Conservation (phyloP, 352 stramenopile genomes). For the Phytophthora idaei region DNA sequence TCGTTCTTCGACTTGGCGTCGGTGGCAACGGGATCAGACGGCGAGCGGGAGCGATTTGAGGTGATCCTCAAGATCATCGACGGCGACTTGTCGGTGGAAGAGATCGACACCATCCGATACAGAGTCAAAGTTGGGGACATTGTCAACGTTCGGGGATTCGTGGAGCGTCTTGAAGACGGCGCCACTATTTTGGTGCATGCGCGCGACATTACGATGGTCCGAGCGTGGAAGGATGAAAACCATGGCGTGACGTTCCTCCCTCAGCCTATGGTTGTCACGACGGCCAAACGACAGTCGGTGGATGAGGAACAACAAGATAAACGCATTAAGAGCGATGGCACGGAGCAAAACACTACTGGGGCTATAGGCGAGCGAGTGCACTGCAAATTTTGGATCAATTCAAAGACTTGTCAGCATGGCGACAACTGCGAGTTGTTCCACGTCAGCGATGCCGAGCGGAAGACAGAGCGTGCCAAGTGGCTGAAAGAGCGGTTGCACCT, state of each 20-base stretch:
- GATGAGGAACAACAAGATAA: slow-evolving; percentile 4
- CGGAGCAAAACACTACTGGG: neutral
- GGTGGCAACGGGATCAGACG: slow-evolving; percentile 14
- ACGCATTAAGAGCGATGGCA: neutral
- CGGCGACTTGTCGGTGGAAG: slow-evolving; percentile 60
- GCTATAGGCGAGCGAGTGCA: slow-evolving; percentile 30
- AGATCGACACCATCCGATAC: slow-evolving; percentile 70
- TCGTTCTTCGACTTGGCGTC: slow-evolving; percentile 79
- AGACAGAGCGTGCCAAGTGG: slow-evolving; percentile 61
- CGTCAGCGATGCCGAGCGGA: slow-evolving; percentile 49
- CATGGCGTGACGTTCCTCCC: slow-evolving; percentile 66
- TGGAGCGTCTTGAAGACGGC: slow-evolving; percentile 44
- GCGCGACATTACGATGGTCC: slow-evolving; percentile 42
- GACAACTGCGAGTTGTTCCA: slow-evolving; percentile 74
- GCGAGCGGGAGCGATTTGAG: slow-evolving; percentile 53
- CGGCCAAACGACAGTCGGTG: slow-evolving; percentile 11
- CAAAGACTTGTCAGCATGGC: slow-evolving; percentile 67
- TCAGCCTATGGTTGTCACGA: slow-evolving; percentile 45
- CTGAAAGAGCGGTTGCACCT: slow-evolving; percentile 63
- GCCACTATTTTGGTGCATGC: slow-evolving; percentile 51
- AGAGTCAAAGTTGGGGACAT: slow-evolving; percentile 71
- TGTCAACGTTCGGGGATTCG: slow-evolving; percentile 61
- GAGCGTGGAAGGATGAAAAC: slow-evolving; percentile 61
- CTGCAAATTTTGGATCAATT: slow-evolving; percentile 90
- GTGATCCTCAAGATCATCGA: slow-evolving; percentile 84